Conservation (phyloP, 306 rosid species). For the Begonia fuchsioides region DNA sequence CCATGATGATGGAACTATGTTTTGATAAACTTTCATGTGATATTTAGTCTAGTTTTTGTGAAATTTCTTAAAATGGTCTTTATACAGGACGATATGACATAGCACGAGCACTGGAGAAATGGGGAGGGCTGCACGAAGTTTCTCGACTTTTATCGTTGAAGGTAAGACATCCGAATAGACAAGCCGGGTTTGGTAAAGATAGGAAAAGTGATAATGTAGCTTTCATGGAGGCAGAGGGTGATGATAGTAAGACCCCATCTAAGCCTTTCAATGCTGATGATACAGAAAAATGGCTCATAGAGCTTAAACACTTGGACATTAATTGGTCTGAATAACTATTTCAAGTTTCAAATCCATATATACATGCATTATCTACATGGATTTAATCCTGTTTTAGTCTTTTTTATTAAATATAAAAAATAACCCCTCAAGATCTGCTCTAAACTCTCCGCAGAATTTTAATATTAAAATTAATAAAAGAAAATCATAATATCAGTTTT, state of each 20-base stretch:
- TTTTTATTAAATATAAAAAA: no score
- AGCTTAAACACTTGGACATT: constrained; percentile 54
- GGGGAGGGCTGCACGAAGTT: constrained; percentile 95
- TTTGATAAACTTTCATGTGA: not conserved
- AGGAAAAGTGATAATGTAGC: constrained; percentile 26
- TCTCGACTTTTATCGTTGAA: constrained; percentile 72
- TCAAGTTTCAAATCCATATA: constrained; percentile 4
- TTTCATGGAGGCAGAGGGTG: constrained; percentile 25
- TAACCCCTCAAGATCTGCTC: no score
- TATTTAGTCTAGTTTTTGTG: not conserved
- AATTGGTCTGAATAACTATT: constrained; percentile 55
- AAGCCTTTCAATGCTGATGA: constrained; percentile 46
- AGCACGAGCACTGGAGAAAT: constrained; percentile 81
- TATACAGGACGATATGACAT: constrained; percentile 65
- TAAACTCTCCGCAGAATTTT: no score
- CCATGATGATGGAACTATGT: not conserved
- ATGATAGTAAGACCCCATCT: constrained; percentile 23
- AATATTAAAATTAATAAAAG: no score
- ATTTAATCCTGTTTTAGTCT: no score
- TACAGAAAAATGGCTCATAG: constrained; percentile 59
- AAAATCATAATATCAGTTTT: no score
- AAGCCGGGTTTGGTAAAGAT: constrained; percentile 25
- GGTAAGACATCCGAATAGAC: constrained; percentile 51
- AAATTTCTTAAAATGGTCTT: not conserved
- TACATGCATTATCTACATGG: not conserved